Conservation (phyloP, 2,329 filamentous ascomycete genomes). For the Emericellopsis atlantica region DNA sequence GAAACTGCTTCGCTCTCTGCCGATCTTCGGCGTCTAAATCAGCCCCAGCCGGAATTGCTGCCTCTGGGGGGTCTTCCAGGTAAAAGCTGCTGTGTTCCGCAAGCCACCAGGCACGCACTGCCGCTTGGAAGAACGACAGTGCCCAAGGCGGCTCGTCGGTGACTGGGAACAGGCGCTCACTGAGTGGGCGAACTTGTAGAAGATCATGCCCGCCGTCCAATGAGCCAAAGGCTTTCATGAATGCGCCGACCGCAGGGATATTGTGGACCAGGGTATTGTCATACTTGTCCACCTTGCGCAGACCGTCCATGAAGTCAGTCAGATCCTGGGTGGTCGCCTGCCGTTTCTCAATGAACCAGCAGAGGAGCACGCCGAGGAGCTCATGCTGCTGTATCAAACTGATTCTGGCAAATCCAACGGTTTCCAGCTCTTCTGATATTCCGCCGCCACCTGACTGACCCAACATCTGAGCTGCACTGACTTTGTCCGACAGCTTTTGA, state of each 20-base stretch:
- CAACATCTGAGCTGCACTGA: constrained; percentile 63
- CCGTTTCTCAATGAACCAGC: constrained; percentile 64
- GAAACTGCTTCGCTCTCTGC: constrained; percentile 59
- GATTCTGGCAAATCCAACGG: constrained; percentile 65
- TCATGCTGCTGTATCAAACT: constrained; percentile 87
- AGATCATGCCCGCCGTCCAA: constrained; percentile 58
- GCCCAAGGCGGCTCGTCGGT: constrained; percentile 60
- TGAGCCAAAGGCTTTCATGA: constrained; percentile 68
- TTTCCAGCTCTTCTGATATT: constrained; percentile 56
- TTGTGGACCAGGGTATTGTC: constrained; percentile 67
- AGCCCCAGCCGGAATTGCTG: constrained; percentile 41
- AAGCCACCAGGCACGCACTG: constrained; percentile 75
- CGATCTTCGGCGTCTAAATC: constrained; percentile 59
- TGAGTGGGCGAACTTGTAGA: constrained; percentile 56
- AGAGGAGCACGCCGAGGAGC: constrained; percentile 67
- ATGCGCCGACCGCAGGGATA: constrained; percentile 65
- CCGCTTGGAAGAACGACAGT: constrained; percentile 64
- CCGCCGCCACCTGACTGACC: constrained; percentile 43
- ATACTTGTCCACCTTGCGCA: constrained; percentile 65
- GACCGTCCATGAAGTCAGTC: constrained; percentile 50
- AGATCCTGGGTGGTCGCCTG: constrained; percentile 64
- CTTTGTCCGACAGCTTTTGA: constrained; percentile 60
- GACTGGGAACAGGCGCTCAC: constrained; percentile 53
- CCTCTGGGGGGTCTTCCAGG: constrained; percentile 54
- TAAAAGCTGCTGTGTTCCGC: constrained; percentile 89